Base-by-base conservation (phyloP, 2,329 filamentous ascomycete genomes). In the Blumeriella jaapii region DNA sequence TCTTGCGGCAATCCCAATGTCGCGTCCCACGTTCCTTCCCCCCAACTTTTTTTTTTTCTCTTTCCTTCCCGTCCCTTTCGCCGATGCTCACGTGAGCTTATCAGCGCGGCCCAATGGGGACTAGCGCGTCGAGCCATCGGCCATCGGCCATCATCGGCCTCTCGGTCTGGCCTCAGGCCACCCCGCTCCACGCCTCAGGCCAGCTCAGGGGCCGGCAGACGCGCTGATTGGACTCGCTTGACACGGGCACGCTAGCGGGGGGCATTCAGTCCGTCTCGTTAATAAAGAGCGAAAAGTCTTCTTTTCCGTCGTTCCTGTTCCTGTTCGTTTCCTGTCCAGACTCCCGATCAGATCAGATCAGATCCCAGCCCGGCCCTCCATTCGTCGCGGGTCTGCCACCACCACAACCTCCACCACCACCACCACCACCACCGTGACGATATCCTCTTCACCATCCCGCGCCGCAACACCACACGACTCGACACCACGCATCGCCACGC, bases 291-390 rank as follows among this genome's bases (percentile, higher is more conserved):
- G n/a, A n/a, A n/a, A n/a, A n/a, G n/a, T n/a, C n/a, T n/a, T n/a
- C n/a, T n/a, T n/a, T n/a, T 29, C 19, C 12, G 10, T 22, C 25
- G 33, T 35, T 35, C 33, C 33, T 17, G 23, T 29, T 13, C 25
- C 25, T 9, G 12, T 14, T 38, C 31, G 36, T 34, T 26, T 16
- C 31, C 17, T 33, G 15, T 28, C 16, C 35, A 15, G 14, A 14
- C 27, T 19, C 19, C 16, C 20, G 15, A 15, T 37, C 28, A 24
- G 9, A 24, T 24, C 22, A 24, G 11, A 22, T 22, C 20, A 26
- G 11, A 23, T 23, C 20, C 20, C 20, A 23, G 11, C 11, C 11
- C 20, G 20, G 6, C 6, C 20, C 6, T 23, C 20, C 20, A 6
- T 23, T 23, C 11, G n/a, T n/a, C n/a, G n/a, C n/a, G n/a, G n/a